These are phyloP conservation scores for Neospora caninum DNA, from an alignment of 169 alveolate species.

Conservation along the genomic window DNA sequence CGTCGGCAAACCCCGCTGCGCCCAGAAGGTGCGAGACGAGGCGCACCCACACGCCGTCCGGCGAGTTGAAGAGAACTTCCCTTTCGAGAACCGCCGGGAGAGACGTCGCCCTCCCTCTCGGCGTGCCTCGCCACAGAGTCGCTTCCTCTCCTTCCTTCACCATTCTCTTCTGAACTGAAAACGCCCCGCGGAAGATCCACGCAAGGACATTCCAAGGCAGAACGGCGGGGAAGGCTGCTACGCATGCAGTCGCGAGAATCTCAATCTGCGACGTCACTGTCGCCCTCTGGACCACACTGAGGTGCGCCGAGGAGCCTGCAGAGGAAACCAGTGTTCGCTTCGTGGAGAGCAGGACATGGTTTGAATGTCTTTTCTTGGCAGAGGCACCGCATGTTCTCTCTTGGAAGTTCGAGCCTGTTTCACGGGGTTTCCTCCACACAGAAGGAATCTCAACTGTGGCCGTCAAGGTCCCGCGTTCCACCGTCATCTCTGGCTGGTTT, in stretches of 20 bases:
- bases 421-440: too few relatives aligned
- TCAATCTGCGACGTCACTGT: not conserved
- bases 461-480: too few relatives aligned
- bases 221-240: not conserved
- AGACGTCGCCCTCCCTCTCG: not conserved
- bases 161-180: not conserved
- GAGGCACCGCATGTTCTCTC: too few relatives aligned
- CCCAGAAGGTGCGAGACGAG: too few relatives aligned
- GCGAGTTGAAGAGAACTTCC: not conserved
- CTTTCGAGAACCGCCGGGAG: not conserved
- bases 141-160: not conserved
- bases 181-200: not conserved
- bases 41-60: not conserved
- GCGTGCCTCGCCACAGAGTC: not conserved
- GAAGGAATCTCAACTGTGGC: too few relatives aligned
- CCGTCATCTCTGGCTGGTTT: too few relatives aligned
- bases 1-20: too few relatives aligned
- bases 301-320: too few relatives aligned
- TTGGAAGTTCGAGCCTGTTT: too few relatives aligned
- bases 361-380: too few relatives aligned
- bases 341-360: too few relatives aligned
- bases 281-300: not conserved
- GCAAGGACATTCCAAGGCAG: not conserved
- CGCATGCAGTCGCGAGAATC: not conserved
- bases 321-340: too few relatives aligned